Conservation (phyloP, 1,139 yeast genomes). For the Blastobotrys serpentis region DNA sequence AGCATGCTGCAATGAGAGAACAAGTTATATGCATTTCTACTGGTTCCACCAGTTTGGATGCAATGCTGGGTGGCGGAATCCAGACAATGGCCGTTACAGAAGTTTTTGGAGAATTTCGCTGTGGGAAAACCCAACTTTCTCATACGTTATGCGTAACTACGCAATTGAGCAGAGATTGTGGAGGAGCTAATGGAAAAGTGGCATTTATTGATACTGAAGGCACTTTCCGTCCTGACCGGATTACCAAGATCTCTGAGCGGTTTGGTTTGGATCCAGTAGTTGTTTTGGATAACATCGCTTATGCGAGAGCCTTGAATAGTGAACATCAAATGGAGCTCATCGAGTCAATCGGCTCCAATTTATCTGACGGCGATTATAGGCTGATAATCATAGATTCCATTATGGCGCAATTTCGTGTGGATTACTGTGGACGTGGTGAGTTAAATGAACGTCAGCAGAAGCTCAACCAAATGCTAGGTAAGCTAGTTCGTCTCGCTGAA, state of each 20-base stretch:
- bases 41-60: constrained; percentile 55
- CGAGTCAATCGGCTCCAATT: constrained; percentile 51
- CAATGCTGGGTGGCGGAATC: constrained; percentile 57
- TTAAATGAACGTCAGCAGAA: constrained; percentile 60
- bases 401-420: constrained; percentile 63
- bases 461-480: constrained; percentile 55
- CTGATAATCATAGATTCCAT: constrained; percentile 55
- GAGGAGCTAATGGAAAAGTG: constrained; percentile 63
- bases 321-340: constrained; percentile 61
- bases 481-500: constrained; percentile 54
- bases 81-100: constrained; percentile 63
- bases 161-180: constrained; percentile 52
- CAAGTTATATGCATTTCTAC: constrained; percentile 51
- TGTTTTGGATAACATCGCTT: constrained; percentile 54
- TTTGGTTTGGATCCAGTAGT: constrained; percentile 54
- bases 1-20: constrained; percentile 51
- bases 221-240: constrained; percentile 41
- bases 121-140: constrained; percentile 61
- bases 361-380: constrained; percentile 51
- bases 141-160: constrained; percentile 61
- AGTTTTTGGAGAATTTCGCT: constrained; percentile 62
- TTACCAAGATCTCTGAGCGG: constrained; percentile 53
- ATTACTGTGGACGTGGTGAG: constrained; percentile 60
- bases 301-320: constrained; percentile 59
- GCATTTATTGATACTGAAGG: constrained; percentile 64